Evolutionary conservation across 768 basidiomycete species (phyloP).

Genomic region (Phanerochaete sordida): DNA sequence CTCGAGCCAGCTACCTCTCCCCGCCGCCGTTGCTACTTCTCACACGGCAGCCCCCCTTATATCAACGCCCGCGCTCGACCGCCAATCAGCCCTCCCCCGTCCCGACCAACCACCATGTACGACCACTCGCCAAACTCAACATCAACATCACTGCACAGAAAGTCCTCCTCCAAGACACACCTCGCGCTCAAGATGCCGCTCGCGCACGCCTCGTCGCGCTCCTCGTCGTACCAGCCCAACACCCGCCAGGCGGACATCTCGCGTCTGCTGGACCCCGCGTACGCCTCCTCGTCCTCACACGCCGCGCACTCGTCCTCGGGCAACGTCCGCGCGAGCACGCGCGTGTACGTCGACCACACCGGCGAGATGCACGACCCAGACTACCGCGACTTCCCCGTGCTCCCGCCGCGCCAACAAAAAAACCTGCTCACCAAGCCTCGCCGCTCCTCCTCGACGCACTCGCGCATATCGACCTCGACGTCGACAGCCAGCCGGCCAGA

Average conservation of each 20-base stretch:
- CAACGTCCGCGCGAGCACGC: slow-evolving; percentile 40
- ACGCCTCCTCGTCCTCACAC: slow-evolving; percentile 35
- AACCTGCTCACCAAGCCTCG: slow-evolving; percentile 2
- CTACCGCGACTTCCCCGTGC: slow-evolving; percentile 57
- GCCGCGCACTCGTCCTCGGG: slow-evolving; percentile 22
- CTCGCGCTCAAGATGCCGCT: slow-evolving; percentile 22
- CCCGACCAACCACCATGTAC: slow-evolving; percentile 19
- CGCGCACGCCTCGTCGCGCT: slow-evolving; percentile 12
- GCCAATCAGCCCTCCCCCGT: slow-evolving; percentile 7
- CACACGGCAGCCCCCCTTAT: neutral
- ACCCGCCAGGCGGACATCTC: slow-evolving; percentile 49
- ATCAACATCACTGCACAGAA: slow-evolving; percentile 13
- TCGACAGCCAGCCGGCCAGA: neutral
- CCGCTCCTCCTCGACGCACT: slow-evolving; percentile 1
- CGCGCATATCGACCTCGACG: slow-evolving; percentile 4
- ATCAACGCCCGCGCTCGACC: neutral
- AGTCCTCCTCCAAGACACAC: slow-evolving; percentile 21
- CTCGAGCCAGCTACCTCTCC: neutral
- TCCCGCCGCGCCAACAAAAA: slow-evolving; percentile 17
- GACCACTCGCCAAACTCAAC: slow-evolving; percentile 17
- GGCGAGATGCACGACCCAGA: slow-evolving; percentile 69
- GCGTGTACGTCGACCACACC: slow-evolving; percentile 55
- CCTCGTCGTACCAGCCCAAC: slow-evolving; percentile 28
- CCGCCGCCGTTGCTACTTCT: slow-evolving; percentile 7
- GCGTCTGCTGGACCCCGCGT: slow-evolving; percentile 63